A percentile compares a stretch with the other conserved stretches of the same genome.
Conservation (phyloP, 805 yeast genomes). For the Suhomyces vadensis region DNA sequence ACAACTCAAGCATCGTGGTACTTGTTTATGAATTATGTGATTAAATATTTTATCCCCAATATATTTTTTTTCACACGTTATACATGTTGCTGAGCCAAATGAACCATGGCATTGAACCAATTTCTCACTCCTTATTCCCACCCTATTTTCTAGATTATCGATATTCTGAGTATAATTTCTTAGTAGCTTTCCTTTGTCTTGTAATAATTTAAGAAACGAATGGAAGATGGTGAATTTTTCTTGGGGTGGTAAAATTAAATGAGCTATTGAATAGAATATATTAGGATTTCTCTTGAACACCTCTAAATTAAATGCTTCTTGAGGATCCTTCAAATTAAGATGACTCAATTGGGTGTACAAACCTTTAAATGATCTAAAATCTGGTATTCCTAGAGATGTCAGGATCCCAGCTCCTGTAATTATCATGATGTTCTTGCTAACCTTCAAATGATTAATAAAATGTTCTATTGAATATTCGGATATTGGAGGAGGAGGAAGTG, state of each 20-base stretch:
- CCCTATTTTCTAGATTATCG: slow-evolving; percentile 48
- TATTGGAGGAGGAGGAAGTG: not conserved
- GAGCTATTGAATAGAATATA: slow-evolving; percentile 84
- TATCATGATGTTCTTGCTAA: slow-evolving; percentile 55
- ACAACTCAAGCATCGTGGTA: slow-evolving; percentile 57
- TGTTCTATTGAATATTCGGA: slow-evolving; percentile 12
- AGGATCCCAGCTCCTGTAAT: slow-evolving; percentile 94
- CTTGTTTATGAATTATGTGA: slow-evolving; percentile 46
- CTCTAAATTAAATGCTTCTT: slow-evolving; percentile 78
- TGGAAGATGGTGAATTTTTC: slow-evolving; percentile 38
- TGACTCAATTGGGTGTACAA: slow-evolving; percentile 68
- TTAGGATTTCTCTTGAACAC: slow-evolving; percentile 75
- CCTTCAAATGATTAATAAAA: slow-evolving; percentile 17
- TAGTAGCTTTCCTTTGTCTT: slow-evolving; percentile 37
- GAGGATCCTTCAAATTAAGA: slow-evolving; percentile 81
- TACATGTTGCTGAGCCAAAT: slow-evolving; percentile 68
- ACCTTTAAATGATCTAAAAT: slow-evolving; percentile 87
- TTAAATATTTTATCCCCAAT: slow-evolving; percentile 49
- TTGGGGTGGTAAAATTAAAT: slow-evolving; percentile 69
- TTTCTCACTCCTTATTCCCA: slow-evolving; percentile 52
- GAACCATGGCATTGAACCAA: slow-evolving; percentile 86
- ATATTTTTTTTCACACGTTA: slow-evolving; percentile 66
- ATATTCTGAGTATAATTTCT: slow-evolving; percentile 48
- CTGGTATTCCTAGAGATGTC: slow-evolving; percentile 88
- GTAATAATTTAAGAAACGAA: slow-evolving; percentile 38